Evolutionary conservation across 73 alveolate species (phyloP), one percentile per base, ranked within the genome.

Genomic region (Paramecium tetraurelia): DNA sequence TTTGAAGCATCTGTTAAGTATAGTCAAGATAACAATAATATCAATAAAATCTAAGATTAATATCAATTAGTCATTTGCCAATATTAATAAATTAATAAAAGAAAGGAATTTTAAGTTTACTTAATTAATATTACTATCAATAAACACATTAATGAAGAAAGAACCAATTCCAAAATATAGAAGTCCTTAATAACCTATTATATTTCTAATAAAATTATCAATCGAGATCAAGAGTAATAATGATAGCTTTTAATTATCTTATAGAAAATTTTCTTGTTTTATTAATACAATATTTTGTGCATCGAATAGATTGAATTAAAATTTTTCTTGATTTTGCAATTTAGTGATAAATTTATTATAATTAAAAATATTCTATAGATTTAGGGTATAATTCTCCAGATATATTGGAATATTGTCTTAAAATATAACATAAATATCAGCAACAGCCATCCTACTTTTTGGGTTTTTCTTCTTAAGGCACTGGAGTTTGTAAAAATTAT

Each of bases 391-490:
- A 53, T 53, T 18, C 69, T 53, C 14, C 33, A 53, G 69, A 53
- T 53, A 53, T 53, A 53, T 53, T 53, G 33, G n/a, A 40, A 40
- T 40, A 12, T 40, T 40, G 14, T 40, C 48, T 33, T 22, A 4
- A 53, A 53, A 53, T 53, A 53, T 53, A 53, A 53, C 27, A 53
- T 18, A 63, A 9, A 63, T 27, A 63, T 63, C 84, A 63, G 46
- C 84, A 63, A 63, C 84, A 63, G 16, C 84, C 21, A 41, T 63
- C 84, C 29, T 63, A 31, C n/a, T 63, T 63, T 63, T 63, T 63
- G 1, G 84, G 20, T 31, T 63, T 33, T 2, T 33, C 84, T 12
- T 63, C 46, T 31, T 63, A 31, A 4, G 84, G 84, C 20, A 33
- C 22, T 31, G 84, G 84, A 31, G 84, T 63, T 63, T 63, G 84